Base-by-base conservation (phyloP, 129 eudicot genomes). In the Chrysanthemum lavandulifolium region DNA sequence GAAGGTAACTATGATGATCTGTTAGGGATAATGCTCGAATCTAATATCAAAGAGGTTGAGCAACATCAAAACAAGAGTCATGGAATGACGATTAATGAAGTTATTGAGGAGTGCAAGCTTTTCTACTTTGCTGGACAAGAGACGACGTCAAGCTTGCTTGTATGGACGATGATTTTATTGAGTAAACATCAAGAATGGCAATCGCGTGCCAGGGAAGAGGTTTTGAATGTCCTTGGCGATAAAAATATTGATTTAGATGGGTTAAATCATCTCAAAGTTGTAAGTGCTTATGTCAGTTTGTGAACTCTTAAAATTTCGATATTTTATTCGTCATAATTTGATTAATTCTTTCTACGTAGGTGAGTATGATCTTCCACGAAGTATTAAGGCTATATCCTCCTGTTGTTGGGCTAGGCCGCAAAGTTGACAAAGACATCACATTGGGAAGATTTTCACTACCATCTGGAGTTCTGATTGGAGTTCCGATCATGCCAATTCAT, bases 71-170 rank as follows among this genome's bases (percentile, higher is more conserved):
- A 77, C 69, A 68, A 52, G 70, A 67, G 43, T 49, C 53, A 61
- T 36, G 80, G 74, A 69, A 61, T 82, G 73, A 78, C 73, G 7
- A 69, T 63, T 19, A 13, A 73, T 9, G 86, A 82, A 45, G 70
- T 82, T 45, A 78, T 82, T 14, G 80, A 74, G 7, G 83, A 82
- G 67, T 82, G 86, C 65, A 78, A 69, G 48, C 63, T 82, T 2
- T 78, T 82, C 43, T 82, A 78, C 66, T 78, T 82, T 56, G 82
- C 82, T 16, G 82, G 86, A 23, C 86, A 82, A 70, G 86, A 82
- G 60, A 82, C 81, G 7, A 82, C 86, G 0, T 48, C 86, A 31
- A 59, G 66, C 66, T 68, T 82, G 73, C 73, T 82, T 18, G 78
- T 79, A 49, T 79, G 80, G 86, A 82, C 85, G 2, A 67, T 82